phyloP scores from a whole-genome alignment of 2,329 filamentous ascomycete genomes.

The Raffaelea albimanens region DNA sequence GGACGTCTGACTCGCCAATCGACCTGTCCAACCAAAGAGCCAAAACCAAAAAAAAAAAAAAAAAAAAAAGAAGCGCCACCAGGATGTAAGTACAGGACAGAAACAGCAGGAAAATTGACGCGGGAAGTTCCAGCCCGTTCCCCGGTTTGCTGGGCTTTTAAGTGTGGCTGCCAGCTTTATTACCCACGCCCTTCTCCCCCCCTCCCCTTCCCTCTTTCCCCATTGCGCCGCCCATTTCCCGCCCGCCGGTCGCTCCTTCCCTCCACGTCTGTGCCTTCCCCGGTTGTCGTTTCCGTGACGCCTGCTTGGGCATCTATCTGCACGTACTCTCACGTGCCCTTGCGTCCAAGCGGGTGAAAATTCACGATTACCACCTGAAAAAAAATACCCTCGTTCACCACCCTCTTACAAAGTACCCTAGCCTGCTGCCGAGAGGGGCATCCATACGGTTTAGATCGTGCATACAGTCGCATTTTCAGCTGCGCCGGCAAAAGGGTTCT shows the following conservation, averaged over 20 bases:
- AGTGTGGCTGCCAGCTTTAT: too few species aligned
- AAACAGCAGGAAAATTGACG: not conserved
- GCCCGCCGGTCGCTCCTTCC: not conserved
- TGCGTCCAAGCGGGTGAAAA: not conserved
- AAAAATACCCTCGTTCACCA: too few species aligned
- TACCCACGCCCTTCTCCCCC: not conserved
- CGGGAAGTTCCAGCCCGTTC: not conserved
- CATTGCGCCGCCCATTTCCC: not conserved
- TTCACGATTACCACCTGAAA: too few species aligned
- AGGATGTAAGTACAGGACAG: not conserved
- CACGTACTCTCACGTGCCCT: not conserved
- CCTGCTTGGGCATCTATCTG: not conserved
- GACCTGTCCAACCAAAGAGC: not conserved
- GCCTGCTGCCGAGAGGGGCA: not conserved
- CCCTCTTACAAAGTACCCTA: not conserved
- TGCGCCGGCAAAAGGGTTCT: not conserved
- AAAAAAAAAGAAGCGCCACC: not conserved
- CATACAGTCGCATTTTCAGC: too few species aligned
- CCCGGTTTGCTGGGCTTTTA: too few species aligned
- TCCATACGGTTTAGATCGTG: not conserved
- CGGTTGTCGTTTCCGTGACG: not conserved
- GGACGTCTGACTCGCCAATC: not conserved
- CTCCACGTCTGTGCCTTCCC: not conserved
- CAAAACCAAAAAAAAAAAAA: not conserved
- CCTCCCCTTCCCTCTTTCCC: not conserved